A percentile compares a stretch with the other conserved stretches of the same genome.
phyloP scores from a whole-genome alignment of 805 yeast species.

The Helenozyma baotianmanensis region DNA sequence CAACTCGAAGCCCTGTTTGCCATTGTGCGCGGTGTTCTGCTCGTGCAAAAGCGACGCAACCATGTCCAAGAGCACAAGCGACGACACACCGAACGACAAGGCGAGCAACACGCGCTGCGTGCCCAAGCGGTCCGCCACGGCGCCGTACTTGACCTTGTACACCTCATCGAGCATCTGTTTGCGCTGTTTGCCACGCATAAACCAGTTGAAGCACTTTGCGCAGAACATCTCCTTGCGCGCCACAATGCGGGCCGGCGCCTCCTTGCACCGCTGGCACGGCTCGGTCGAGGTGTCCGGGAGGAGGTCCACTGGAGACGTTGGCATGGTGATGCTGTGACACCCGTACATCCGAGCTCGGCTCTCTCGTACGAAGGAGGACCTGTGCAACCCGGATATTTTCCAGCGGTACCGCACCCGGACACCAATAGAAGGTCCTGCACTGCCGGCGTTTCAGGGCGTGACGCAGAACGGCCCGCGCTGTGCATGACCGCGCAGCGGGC shows the following conservation, averaged over 20 bases:
- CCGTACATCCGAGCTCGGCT: not conserved
- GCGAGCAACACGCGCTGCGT: conserved; percentile 52
- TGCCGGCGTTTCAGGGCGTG: no score
- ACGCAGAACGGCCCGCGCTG: no score
- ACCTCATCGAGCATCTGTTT: conserved; percentile 69
- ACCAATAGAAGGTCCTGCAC: no score
- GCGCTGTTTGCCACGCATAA: conserved; percentile 74
- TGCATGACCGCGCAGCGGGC: no score
- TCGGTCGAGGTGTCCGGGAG: conserved; percentile 3
- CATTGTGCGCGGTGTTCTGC: conserved; percentile 58
- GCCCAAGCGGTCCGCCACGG: conserved; percentile 26
- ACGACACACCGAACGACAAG: conserved; percentile 62
- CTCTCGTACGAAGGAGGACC: no score
- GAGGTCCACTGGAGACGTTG: conserved; percentile 12
- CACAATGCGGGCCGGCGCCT: conserved; percentile 34
- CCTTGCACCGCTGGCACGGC: conserved; percentile 49
- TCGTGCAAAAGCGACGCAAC: conserved; percentile 55
- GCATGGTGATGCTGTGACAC: conserved; percentile 3
- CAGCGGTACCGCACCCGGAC: no score
- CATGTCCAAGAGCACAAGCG: conserved; percentile 67
- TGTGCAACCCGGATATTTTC: no score
- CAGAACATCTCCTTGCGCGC: conserved; percentile 68
- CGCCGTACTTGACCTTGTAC: conserved; percentile 65
- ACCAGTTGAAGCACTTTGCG: conserved; percentile 61
- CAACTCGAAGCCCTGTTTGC: conserved; percentile 63